Percentiles rank a stretch among this genome's conserved stretches.
phyloP scores from a whole-genome alignment of 306 rosid species.

The Lathyrus aphaca region DNA sequence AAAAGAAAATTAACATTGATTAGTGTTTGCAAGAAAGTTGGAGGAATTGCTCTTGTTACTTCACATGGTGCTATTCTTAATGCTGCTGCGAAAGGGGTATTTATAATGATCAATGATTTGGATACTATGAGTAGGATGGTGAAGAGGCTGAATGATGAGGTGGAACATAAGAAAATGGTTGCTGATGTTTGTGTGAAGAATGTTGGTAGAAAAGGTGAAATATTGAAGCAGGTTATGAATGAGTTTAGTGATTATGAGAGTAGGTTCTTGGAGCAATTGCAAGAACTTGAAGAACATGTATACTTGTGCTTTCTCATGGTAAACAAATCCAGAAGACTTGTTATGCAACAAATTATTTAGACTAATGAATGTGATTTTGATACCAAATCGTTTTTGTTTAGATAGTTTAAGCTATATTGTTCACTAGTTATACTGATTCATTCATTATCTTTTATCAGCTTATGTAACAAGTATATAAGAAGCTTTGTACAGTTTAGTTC shows the following conservation, averaged over 20 bases:
- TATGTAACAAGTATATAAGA: too few species aligned
- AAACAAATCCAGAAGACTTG: constrained; percentile 72
- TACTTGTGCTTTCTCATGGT: constrained; percentile 79
- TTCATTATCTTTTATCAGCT: too few species aligned
- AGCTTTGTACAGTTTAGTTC: too few species aligned
- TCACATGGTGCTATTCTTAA: constrained; percentile 50
- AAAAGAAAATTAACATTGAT: constrained; percentile 39
- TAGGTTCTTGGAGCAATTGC: constrained; percentile 68
- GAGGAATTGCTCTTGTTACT: constrained; percentile 47
- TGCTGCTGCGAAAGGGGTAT: not conserved
- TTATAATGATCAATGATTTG: too few species aligned
- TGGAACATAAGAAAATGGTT: constrained; percentile 62
- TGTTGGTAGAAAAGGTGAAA: constrained; percentile 50
- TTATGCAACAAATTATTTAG: constrained; percentile 52
- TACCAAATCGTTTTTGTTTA: too few species aligned
- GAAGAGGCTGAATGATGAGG: constrained; percentile 61
- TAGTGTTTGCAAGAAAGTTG: constrained; percentile 53
- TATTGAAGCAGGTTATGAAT: constrained; percentile 57
- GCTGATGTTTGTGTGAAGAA: constrained; percentile 61
- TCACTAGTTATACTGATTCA: too few species aligned
- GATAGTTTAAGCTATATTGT: too few species aligned
- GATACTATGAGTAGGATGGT: too few species aligned
- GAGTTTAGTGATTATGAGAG: constrained; percentile 59
- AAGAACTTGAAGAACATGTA: constrained; percentile 83
- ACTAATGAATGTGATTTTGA: too few species aligned